phyloP scores from a whole-genome alignment of 2,329 filamentous ascomycete genomes.

The Botryotinia globosa region DNA sequence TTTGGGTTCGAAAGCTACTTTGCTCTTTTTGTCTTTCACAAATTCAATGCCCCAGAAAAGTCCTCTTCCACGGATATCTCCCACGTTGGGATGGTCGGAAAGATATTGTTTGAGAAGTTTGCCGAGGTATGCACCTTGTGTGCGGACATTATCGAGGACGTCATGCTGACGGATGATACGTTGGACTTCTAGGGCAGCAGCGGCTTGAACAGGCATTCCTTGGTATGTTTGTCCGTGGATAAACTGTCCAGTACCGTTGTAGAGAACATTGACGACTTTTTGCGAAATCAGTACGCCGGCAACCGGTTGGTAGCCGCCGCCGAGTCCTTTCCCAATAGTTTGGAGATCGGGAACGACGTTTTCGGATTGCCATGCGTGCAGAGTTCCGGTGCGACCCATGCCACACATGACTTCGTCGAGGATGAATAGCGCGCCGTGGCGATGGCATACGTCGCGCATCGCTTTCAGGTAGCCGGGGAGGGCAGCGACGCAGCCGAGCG shows the following conservation, averaged over 20 bases:
- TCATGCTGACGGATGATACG: constrained; percentile 55
- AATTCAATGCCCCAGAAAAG: constrained; percentile 58
- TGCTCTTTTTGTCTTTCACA: constrained; percentile 49
- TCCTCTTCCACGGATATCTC: constrained; percentile 59
- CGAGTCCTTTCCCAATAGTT: constrained; percentile 64
- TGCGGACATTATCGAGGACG: constrained; percentile 56
- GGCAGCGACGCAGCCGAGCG: constrained; percentile 66
- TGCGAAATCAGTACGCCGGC: constrained; percentile 56
- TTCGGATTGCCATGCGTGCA: constrained; percentile 56
- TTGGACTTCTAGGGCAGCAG: constrained; percentile 62
- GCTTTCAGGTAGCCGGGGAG: constrained; percentile 67
- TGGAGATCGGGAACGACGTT: constrained; percentile 60
- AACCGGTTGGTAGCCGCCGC: constrained; percentile 60
- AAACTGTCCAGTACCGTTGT: constrained; percentile 34
- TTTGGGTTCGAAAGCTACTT: constrained; percentile 47
- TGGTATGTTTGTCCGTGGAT: constrained; percentile 53
- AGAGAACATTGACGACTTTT: constrained; percentile 47
- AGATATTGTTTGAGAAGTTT: constrained; percentile 45
- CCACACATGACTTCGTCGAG: constrained; percentile 71
- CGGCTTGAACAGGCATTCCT: constrained; percentile 56
- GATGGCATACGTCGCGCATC: constrained; percentile 65
- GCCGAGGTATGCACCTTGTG: constrained; percentile 51
- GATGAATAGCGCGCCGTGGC: constrained; percentile 70
- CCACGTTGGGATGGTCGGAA: constrained; percentile 49
- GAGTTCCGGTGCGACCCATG: constrained; percentile 50